phyloP scores from a whole-genome alignment of 768 basidiomycete species.

The Lyophyllum semitale region DNA sequence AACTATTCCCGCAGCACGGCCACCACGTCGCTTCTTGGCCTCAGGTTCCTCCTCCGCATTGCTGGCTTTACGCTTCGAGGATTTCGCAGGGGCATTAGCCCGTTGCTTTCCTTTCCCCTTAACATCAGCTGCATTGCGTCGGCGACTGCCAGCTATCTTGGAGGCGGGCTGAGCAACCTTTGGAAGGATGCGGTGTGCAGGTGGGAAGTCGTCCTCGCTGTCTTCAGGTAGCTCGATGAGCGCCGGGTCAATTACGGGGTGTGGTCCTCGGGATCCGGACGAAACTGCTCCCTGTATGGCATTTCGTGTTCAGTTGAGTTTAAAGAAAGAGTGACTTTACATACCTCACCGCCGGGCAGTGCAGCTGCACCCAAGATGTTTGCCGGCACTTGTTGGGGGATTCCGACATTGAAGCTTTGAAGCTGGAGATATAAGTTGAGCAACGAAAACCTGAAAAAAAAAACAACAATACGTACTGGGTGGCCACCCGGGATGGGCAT shows the following conservation, averaged over 20 bases:
- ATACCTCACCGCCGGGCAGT: neutral
- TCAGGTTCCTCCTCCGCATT: conserved; percentile 1
- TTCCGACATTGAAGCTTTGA: too few relatives aligned
- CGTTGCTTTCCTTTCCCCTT: conserved; percentile 10
- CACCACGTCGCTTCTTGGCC: conserved; percentile 3
- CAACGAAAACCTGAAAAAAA: too few relatives aligned
- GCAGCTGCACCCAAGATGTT: too few relatives aligned
- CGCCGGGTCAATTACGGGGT: neutral
- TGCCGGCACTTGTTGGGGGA: too few relatives aligned
- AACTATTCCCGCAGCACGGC: conserved; percentile 8
- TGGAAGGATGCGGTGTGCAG: neutral
- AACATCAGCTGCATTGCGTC: neutral
- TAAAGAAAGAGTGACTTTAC: neutral
- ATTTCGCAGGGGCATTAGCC: neutral
- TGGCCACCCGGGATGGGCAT: too few relatives aligned
- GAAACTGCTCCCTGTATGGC: too few relatives aligned
- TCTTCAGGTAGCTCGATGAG: conserved; percentile 2
- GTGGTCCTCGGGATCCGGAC: neutral
- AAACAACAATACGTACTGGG: too few relatives aligned
- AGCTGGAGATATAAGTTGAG: too few relatives aligned
- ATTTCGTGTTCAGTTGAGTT: too few relatives aligned
- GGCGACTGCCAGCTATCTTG: conserved; percentile 1
- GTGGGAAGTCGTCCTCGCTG: conserved; percentile 4
- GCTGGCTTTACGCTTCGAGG: neutral
- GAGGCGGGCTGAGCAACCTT: neutral